phyloP scores from a whole-genome alignment of 2,329 filamentous ascomycete genomes.

The Diaporthe eres region DNA sequence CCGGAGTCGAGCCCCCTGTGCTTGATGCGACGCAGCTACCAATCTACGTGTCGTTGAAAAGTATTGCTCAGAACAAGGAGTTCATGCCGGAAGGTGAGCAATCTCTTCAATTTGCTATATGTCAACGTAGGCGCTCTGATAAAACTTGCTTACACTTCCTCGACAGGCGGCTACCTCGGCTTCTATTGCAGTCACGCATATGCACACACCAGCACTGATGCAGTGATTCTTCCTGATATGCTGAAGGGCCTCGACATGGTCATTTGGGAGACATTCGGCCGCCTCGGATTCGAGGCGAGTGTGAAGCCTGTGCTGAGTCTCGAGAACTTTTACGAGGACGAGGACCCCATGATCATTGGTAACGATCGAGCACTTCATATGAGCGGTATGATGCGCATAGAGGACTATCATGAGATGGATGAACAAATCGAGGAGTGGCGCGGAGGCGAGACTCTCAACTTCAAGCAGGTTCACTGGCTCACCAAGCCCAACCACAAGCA shows the following conservation, averaged over 20 bases:
- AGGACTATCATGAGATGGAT: background rate
- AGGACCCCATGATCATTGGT: background rate
- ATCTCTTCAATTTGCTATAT: background rate
- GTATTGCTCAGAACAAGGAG: background rate
- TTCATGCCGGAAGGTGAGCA: background rate
- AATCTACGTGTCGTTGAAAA: constrained; percentile 1
- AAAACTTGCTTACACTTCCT: background rate
- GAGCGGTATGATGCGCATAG: background rate
- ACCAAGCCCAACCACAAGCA: constrained; percentile 9
- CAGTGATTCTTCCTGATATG: constrained; percentile 50
- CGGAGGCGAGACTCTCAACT: background rate
- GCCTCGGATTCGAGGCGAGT: constrained; percentile 29
- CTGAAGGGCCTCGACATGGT: constrained; percentile 64
- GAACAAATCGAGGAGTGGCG: background rate
- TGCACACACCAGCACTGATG: constrained; percentile 54
- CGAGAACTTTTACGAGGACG: background rate
- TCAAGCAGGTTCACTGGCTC: constrained; percentile 1
- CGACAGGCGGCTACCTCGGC: constrained; percentile 58
- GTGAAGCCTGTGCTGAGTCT: constrained; percentile 12
- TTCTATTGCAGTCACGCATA: constrained; percentile 64
- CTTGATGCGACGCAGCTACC: constrained; percentile 12
- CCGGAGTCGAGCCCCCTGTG: background rate
- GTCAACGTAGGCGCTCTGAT: background rate
- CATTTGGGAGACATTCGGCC: constrained; percentile 50
- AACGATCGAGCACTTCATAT: background rate